Evolutionary conservation across 2,329 filamentous ascomycete genomes (phyloP).

Genomic region (Ceratocystis lukuohia): DNA sequence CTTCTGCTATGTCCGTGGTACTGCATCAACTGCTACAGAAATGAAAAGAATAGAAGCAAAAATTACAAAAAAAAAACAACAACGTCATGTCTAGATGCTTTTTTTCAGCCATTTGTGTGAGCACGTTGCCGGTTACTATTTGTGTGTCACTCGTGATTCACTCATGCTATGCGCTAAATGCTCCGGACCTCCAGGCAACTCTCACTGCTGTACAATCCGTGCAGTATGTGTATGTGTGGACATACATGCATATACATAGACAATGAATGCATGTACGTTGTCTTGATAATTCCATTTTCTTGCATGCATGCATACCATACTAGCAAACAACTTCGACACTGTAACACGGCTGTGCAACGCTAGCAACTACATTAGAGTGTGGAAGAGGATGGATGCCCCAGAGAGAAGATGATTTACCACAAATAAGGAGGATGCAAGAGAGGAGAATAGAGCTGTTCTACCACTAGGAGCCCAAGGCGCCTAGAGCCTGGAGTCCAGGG

Average conservation of each 20-base stretch:
- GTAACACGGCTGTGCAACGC: not conserved
- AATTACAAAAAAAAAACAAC: not conserved
- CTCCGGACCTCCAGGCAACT: too few species aligned
- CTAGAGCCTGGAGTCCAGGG: too few species aligned
- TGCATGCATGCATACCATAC: not conserved
- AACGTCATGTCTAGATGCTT: not conserved
- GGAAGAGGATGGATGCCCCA: not conserved
- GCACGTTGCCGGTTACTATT: too few species aligned
- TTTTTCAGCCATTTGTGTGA: too few species aligned
- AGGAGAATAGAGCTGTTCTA: not conserved
- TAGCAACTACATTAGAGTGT: not conserved
- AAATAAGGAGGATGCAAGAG: not conserved
- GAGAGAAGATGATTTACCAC: not conserved
- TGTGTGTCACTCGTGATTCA: too few species aligned
- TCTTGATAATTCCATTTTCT: not conserved
- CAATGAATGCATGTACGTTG: too few species aligned
- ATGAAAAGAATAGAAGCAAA: too few species aligned
- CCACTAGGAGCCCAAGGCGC: too few species aligned
- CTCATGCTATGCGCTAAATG: too few species aligned
- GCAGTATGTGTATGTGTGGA: too few species aligned
- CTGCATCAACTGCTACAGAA: not conserved
- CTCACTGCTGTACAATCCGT: too few species aligned
- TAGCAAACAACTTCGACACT: not conserved
- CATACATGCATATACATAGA: too few species aligned
- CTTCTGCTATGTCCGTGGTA: not conserved